phyloP scores from a whole-genome alignment of 805 yeast genomes.

The Komagataella populi region DNA sequence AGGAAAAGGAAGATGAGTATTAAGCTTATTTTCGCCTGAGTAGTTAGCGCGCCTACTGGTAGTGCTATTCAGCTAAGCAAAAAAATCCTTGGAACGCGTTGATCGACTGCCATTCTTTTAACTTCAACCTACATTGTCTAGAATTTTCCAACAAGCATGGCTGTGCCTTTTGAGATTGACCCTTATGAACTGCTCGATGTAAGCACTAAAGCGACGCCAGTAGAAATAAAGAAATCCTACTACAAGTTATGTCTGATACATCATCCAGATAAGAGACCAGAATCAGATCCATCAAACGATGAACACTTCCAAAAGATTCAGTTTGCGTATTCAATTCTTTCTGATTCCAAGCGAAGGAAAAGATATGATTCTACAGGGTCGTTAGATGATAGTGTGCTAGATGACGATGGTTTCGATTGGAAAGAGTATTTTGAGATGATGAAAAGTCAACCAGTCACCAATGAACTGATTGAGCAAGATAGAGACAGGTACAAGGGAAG shows the following conservation, averaged over 20 bases:
- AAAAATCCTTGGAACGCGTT: not conserved
- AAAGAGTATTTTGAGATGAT: conserved; percentile 35
- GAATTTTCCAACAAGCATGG: conserved; percentile 7
- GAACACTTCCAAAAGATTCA: conserved; percentile 51
- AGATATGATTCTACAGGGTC: conserved; percentile 64
- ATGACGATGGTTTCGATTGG: conserved; percentile 35
- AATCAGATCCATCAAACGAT: not conserved
- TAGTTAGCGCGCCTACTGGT: not conserved
- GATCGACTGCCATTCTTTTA: not conserved
- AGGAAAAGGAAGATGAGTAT: not conserved
- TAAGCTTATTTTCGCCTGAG: not conserved
- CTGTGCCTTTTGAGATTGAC: conserved; percentile 37
- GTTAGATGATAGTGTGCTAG: conserved; percentile 22
- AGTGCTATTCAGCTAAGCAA: not conserved
- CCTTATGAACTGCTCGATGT: conserved; percentile 47
- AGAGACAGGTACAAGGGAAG: conserved; percentile 46
- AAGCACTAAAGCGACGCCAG: conserved; percentile 23
- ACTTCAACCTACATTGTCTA: not conserved
- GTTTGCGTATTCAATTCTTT: conserved; percentile 57
- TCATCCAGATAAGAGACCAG: conserved; percentile 56
- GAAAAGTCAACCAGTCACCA: conserved; percentile 34
- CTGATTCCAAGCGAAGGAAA: conserved; percentile 40
- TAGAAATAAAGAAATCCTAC: conserved; percentile 54
- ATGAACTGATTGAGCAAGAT: conserved; percentile 62
- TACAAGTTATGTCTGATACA: conserved; percentile 45